Evolutionary conservation across 176 grass and related monocot genomes (phyloP).

Genomic region (Phragmites australis): DNA sequence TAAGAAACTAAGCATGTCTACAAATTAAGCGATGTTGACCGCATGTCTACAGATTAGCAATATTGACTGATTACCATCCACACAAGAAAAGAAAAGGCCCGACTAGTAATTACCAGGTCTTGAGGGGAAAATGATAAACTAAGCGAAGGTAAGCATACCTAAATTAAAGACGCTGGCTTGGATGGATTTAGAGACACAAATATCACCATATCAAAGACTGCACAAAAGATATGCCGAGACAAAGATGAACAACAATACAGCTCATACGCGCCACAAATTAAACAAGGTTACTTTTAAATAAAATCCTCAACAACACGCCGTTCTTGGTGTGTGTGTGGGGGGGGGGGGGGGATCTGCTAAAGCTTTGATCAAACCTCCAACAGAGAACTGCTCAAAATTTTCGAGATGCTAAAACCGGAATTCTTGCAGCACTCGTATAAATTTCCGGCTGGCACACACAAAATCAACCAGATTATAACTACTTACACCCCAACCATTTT

Average conservation of each 20-base stretch:
- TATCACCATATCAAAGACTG: background rate
- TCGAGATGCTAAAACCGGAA: background rate
- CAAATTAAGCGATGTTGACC: slow-evolving; percentile 8
- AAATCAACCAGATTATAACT: background rate
- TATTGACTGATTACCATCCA: background rate
- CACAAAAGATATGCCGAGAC: background rate
- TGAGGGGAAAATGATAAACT: background rate
- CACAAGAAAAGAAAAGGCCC: background rate
- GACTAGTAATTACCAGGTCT: background rate
- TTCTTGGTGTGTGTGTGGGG: too few relatives aligned
- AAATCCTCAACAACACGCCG: background rate
- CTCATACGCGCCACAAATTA: background rate
- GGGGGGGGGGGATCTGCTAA: background rate
- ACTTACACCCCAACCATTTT: background rate
- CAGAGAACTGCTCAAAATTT: background rate
- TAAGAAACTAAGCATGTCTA: slow-evolving; percentile 13
- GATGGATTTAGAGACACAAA: background rate
- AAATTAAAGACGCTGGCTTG: background rate
- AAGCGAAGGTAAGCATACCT: background rate
- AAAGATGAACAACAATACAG: background rate
- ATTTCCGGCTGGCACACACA: background rate
- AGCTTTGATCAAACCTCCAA: background rate
- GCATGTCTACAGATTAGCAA: background rate
- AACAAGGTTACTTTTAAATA: background rate
- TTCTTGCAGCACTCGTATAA: background rate